Conservation (phyloP, 495 filamentous ascomycete species). For the Margaritispora aquatica region DNA sequence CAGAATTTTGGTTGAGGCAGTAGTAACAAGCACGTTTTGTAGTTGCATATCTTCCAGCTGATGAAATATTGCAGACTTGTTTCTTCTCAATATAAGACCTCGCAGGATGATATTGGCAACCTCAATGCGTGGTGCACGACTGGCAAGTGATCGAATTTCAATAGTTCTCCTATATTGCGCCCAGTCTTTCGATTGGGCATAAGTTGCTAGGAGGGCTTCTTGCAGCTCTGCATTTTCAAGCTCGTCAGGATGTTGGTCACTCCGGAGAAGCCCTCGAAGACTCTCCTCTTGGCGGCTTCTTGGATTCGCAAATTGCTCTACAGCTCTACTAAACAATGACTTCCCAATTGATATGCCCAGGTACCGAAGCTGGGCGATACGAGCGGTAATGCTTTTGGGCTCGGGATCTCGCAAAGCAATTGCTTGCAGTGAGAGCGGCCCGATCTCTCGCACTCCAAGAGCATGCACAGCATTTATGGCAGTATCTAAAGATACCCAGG, state of each 20-base stretch:
- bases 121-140: slow-evolving; percentile 8
- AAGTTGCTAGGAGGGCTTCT: slow-evolving; percentile 45
- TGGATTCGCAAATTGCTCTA: slow-evolving; percentile 47
- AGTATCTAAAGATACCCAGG: slow-evolving; percentile 55
- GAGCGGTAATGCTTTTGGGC: slow-evolving; percentile 42
- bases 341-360: slow-evolving; percentile 52
- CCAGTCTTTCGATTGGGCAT: slow-evolving; percentile 41
- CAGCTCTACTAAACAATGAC: slow-evolving; percentile 51
- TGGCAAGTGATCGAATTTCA: slow-evolving; percentile 27
- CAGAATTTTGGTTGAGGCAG: slow-evolving; percentile 6
- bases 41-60: slow-evolving; percentile 26
- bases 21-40: slow-evolving; percentile 9
- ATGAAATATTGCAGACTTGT: slow-evolving; percentile 12
- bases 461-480: slow-evolving; percentile 57
- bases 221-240: slow-evolving; percentile 59
- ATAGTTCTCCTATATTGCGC: slow-evolving; percentile 47
- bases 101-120: slow-evolving; percentile 36
- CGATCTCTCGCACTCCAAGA: slow-evolving; percentile 60
- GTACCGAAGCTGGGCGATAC: slow-evolving; percentile 48
- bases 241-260: slow-evolving; percentile 70
- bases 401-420: slow-evolving; percentile 56
- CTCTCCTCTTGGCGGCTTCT: slow-evolving; percentile 45
- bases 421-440: slow-evolving; percentile 65
- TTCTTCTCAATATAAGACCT: slow-evolving; percentile 21
- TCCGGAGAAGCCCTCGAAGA: slow-evolving; percentile 52